Percentiles rank a stretch among this genome's conserved stretches.
Conservation (phyloP, 768 basidiomycete species). For the Phaeolepiota aurea region DNA sequence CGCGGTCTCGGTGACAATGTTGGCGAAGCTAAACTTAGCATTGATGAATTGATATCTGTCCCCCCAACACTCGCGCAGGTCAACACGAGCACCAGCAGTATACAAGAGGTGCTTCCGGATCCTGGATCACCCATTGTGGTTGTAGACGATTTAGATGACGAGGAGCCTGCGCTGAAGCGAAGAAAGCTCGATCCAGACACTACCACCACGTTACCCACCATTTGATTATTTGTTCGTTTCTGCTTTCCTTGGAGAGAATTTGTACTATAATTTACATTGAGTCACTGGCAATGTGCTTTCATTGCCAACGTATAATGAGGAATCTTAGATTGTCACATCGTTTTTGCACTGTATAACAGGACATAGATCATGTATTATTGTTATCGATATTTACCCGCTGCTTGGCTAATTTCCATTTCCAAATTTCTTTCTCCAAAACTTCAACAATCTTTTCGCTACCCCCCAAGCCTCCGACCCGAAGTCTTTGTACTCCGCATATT, state of each 20-base stretch:
- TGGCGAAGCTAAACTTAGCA: background rate
- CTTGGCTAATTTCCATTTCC: background rate
- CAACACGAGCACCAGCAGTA: background rate
- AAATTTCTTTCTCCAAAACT: conserved; percentile 4
- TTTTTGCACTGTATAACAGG: background rate
- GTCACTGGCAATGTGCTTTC: too few species aligned
- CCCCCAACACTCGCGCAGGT: background rate
- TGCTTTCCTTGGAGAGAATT: too few species aligned
- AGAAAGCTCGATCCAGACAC: conserved; percentile 34
- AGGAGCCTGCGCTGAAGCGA: conserved; percentile 48
- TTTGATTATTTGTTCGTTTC: too few species aligned
- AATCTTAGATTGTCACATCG: background rate
- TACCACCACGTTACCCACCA: conserved; percentile 9
- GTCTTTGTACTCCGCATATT: conserved; percentile 6
- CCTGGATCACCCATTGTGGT: conserved; percentile 49
- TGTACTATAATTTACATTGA: background rate
- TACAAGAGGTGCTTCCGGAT: conserved; percentile 16
- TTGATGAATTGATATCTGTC: background rate
- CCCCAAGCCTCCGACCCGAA: conserved; percentile 7
- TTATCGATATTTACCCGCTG: background rate
- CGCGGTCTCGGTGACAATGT: conserved; percentile 4
- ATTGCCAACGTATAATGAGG: background rate
- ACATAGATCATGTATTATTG: background rate
- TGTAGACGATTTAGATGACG: conserved; percentile 53
- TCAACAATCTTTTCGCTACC: conserved; percentile 1